Percentiles rank a stretch among this genome's conserved stretches.
phyloP scores from a whole-genome alignment of 2,329 filamentous ascomycete genomes.

The Neonectria neomacrospora region DNA sequence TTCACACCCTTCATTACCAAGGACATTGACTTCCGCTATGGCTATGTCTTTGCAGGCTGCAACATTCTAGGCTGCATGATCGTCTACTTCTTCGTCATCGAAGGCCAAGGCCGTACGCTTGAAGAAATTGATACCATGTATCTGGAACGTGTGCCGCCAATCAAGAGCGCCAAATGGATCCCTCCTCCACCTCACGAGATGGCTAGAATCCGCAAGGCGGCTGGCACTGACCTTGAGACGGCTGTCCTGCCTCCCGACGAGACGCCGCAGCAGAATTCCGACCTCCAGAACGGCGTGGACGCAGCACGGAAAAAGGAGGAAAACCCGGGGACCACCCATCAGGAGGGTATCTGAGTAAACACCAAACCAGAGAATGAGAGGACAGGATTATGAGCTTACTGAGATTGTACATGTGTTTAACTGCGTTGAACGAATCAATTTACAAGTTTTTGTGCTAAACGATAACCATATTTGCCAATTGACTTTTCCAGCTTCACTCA shows the following conservation, averaged over 20 bases:
- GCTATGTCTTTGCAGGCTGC: constrained; percentile 80
- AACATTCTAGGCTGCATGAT: constrained; percentile 72
- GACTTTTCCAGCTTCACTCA: too few species aligned
- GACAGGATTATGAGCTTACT: background rate
- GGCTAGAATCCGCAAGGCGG: constrained; percentile 53
- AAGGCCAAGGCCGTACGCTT: constrained; percentile 76
- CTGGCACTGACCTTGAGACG: constrained; percentile 53
- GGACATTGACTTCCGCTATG: constrained; percentile 77
- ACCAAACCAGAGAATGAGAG: background rate
- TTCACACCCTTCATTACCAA: constrained; percentile 83
- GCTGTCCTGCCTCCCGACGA: constrained; percentile 29
- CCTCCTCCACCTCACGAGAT: constrained; percentile 58
- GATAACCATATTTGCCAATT: too few species aligned
- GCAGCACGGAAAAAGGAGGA: constrained; percentile 31
- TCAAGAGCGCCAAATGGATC: constrained; percentile 68
- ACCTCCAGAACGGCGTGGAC: constrained; percentile 13
- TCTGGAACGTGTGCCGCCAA: constrained; percentile 70
- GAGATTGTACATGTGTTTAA: too few species aligned
- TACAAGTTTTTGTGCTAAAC: too few species aligned
- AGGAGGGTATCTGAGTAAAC: constrained; percentile 10
- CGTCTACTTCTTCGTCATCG: constrained; percentile 82
- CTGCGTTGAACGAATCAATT: too few species aligned
- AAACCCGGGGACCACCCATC: constrained; percentile 22
- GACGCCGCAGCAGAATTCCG: constrained; percentile 24
- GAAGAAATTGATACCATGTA: constrained; percentile 88